Base-by-base conservation (phyloP, 306 rosid genomes). In the Quercus wislizeni region DNA sequence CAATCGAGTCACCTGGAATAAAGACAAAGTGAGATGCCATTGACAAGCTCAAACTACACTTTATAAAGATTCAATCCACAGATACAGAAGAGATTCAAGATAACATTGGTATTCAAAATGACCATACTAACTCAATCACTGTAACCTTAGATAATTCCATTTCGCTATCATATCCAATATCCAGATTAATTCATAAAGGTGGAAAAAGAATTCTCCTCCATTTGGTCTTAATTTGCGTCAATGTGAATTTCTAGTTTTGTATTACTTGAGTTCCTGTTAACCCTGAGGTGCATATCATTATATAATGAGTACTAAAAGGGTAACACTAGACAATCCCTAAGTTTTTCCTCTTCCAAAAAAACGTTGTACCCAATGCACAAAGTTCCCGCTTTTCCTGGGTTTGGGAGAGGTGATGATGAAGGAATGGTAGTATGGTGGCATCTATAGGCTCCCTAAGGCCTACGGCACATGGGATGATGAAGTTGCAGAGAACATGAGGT, bases 1-100 rank as follows among this genome's bases (percentile, higher is more conserved):
- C 74, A 89, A 68, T 70, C 93, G 97, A 79, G 97, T 87, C 64
- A 95, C 89, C 99, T 95, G 94, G 83, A 88, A 91, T 79, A 56
- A 78, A 69, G 52, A 69, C 68, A 69, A 76, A 20, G 55, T 55
- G 83, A 65, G 82, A 51, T 69, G 69, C 27, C 59, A 69, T 43
- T 43, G 75, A 82, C 35, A 19, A 67, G 61, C 69, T 27, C 57
- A 27, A 6, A 12, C 38, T 6, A 72, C 46, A 52, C 15, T 49
- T 72, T 41, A 25, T 54, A 23, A 52, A 8, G 62, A 55, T 51
- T 21, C 30, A 49, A 2, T 52, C 62, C 62, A 52, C 41, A 28
- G 5, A 27, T 62, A 27, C 15, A 13, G 8, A 27, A 14, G 27
- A 67, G 23, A 68, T 38, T 68, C 9, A 17, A 13, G 28, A 68